Evolutionary conservation across 371 early-diverging fungal species (phyloP).

Genomic region (Syncephalis plumigaleata): DNA sequence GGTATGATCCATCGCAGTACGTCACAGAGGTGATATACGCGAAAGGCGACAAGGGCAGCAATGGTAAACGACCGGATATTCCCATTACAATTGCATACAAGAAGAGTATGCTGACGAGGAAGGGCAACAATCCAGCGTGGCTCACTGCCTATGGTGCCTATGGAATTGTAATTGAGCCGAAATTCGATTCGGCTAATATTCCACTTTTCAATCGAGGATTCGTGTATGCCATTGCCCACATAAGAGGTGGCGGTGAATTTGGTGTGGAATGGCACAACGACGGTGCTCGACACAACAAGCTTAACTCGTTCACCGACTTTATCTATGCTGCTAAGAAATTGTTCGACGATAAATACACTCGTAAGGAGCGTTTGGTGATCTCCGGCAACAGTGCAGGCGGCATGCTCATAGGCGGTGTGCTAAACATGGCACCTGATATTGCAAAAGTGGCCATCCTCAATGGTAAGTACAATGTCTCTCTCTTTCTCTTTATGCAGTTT

Average conservation of each 20-base stretch:
- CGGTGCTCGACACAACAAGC: conserved; percentile 32
- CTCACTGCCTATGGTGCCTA: conserved; percentile 3
- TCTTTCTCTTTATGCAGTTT: no score
- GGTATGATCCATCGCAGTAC: conserved; percentile 27
- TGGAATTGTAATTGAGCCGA: conserved; percentile 1
- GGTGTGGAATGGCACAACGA: conserved; percentile 35
- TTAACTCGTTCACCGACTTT: conserved; percentile 37
- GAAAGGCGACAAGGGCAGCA: conserved; percentile 20
- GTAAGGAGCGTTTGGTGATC: conserved; percentile 21
- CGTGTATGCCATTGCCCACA: conserved; percentile 38
- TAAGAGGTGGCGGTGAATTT: conserved; percentile 39
- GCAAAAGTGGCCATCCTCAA: conserved; percentile 28
- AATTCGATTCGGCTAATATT: neutral
- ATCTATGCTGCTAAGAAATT: conserved; percentile 24
- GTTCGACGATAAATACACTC: conserved; percentile 34
- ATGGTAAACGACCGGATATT: conserved; percentile 26
- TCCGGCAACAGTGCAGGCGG: conserved; percentile 42
- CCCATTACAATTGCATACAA: conserved; percentile 2
- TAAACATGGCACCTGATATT: conserved; percentile 32
- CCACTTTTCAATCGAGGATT: conserved; percentile 20
- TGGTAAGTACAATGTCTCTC: no score
- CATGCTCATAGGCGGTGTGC: conserved; percentile 26
- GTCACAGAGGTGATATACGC: conserved; percentile 33
- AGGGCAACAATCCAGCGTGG: conserved; percentile 1
- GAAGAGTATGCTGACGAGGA: neutral